Percentiles rank a stretch among this genome's conserved stretches.
phyloP scores from a whole-genome alignment of 108 stramenopile genomes.

The Pseudonitzschia pungens region DNA sequence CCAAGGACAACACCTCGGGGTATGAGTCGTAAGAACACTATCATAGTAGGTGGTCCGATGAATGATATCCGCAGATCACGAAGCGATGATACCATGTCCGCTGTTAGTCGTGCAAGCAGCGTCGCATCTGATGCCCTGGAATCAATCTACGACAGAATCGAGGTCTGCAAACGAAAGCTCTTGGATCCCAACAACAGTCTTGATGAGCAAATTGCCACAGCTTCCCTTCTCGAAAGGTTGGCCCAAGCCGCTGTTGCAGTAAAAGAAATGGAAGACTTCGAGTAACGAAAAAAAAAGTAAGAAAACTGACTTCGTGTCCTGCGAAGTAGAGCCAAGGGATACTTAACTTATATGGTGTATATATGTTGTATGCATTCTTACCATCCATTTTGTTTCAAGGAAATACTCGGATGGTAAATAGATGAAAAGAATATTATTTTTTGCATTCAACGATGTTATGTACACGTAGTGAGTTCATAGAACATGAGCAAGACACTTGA shows the following conservation, averaged over 20 bases:
- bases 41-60: slow-evolving; percentile 16
- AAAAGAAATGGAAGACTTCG: slow-evolving; percentile 34
- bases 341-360: no score
- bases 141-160: slow-evolving; percentile 44
- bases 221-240: slow-evolving; percentile 47
- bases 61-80: background rate
- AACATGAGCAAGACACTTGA: no score
- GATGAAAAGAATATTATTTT: no score
- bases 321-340: background rate
- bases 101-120: slow-evolving; percentile 32
- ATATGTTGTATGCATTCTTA: no score
- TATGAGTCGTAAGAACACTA: background rate
- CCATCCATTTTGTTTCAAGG: no score
- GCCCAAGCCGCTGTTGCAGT: slow-evolving; percentile 49
- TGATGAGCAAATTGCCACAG: slow-evolving; percentile 32
- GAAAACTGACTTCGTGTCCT: background rate
- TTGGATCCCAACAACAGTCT: slow-evolving; percentile 18
- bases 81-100: slow-evolving; percentile 19
- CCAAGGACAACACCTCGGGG: slow-evolving; percentile 1
- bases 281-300: background rate
- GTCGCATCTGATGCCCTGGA: slow-evolving; percentile 54
- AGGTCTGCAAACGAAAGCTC: slow-evolving; percentile 37
- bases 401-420: no score
- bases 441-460: no score
- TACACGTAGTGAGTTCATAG: no score